These are phyloP conservation scores for Cladosporium sp. DNA, from an alignment of 2,329 filamentous ascomycete species.

Conservation along the genomic window DNA sequence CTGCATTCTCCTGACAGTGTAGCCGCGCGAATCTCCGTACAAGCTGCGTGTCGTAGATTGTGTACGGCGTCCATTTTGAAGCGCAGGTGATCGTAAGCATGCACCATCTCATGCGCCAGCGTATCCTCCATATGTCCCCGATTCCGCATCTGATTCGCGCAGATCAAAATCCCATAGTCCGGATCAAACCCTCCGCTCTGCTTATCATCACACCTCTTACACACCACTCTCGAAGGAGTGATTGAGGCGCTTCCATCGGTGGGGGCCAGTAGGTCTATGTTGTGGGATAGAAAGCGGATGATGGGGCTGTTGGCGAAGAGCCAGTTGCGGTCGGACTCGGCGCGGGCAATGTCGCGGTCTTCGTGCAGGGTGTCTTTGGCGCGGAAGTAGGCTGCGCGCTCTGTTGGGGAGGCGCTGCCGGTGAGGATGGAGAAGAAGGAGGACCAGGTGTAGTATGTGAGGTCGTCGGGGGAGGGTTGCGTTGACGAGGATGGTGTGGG, in stretches of 20 bases:
- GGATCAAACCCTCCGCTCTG: slow-evolving; percentile 83
- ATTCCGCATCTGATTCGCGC: slow-evolving; percentile 85
- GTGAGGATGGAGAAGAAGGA: slow-evolving; percentile 84
- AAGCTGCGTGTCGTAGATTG: slow-evolving; percentile 84
- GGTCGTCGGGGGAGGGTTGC: slow-evolving; percentile 25
- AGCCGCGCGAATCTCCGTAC: slow-evolving; percentile 92
- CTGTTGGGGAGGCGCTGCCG: slow-evolving; percentile 68
- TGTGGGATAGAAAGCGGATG: slow-evolving; percentile 81
- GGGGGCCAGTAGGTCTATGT: slow-evolving; percentile 71
- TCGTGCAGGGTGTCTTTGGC: slow-evolving; percentile 75
- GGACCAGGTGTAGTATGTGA: slow-evolving; percentile 62
- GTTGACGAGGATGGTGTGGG: neutral
- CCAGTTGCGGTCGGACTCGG: slow-evolving; percentile 80
- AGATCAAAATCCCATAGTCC: slow-evolving; percentile 83
- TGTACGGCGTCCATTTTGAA: slow-evolving; percentile 82
- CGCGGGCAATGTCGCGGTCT: slow-evolving; percentile 73
- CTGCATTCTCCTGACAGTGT: slow-evolving; percentile 93
- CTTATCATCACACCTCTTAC: slow-evolving; percentile 72
- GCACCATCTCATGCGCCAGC: slow-evolving; percentile 94
- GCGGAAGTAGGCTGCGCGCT: slow-evolving; percentile 73
- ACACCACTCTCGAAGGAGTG: slow-evolving; percentile 73
- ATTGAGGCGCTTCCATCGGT: slow-evolving; percentile 57
- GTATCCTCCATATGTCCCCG: slow-evolving; percentile 87
- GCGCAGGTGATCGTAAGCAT: slow-evolving; percentile 88
- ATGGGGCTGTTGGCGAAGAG: slow-evolving; percentile 81